A percentile compares a stretch with the other conserved stretches of the same genome.
phyloP scores from a whole-genome alignment of 169 alveolate genomes.

The Cryptosporidium muris region DNA sequence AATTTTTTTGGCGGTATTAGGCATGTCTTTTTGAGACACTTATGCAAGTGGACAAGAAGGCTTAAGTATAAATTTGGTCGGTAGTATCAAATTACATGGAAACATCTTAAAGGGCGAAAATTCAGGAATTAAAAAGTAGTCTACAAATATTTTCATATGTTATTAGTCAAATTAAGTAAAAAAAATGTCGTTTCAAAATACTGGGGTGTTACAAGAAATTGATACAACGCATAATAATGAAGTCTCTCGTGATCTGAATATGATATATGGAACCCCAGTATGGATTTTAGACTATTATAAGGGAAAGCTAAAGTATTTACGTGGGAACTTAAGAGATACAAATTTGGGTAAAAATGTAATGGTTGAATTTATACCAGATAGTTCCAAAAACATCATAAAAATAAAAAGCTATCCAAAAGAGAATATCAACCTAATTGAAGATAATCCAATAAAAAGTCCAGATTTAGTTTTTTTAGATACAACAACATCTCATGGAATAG shows the following conservation, averaged over 20 bases:
- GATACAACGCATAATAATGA: too few relatives aligned
- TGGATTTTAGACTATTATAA: slow-evolving; percentile 30
- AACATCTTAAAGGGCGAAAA: too few relatives aligned
- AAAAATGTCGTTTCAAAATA: too few relatives aligned
- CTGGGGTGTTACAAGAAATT: too few relatives aligned
- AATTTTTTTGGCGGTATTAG: too few relatives aligned
- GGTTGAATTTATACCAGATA: slow-evolving; percentile 47
- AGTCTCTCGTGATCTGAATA: slow-evolving; percentile 8
- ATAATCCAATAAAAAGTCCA: slow-evolving; percentile 54
- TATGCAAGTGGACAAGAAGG: too few relatives aligned
- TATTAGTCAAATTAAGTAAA: too few relatives aligned
- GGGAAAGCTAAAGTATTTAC: not conserved
- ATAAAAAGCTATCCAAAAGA: slow-evolving; percentile 61
- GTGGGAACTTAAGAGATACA: slow-evolving; percentile 64
- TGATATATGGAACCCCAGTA: slow-evolving; percentile 56
- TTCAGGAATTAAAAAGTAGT: too few relatives aligned
- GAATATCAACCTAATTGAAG: slow-evolving; percentile 37
- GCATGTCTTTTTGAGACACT: too few relatives aligned
- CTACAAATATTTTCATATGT: too few relatives aligned
- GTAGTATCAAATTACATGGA: too few relatives aligned
- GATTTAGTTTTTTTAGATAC: slow-evolving; percentile 42
- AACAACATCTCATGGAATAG: slow-evolving; percentile 60
- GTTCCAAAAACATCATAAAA: slow-evolving; percentile 9
- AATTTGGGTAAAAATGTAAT: slow-evolving; percentile 66
- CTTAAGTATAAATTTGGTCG: too few relatives aligned